Base-by-base conservation (phyloP, 345 rosid species). In the Moringa oleifera region DNA sequence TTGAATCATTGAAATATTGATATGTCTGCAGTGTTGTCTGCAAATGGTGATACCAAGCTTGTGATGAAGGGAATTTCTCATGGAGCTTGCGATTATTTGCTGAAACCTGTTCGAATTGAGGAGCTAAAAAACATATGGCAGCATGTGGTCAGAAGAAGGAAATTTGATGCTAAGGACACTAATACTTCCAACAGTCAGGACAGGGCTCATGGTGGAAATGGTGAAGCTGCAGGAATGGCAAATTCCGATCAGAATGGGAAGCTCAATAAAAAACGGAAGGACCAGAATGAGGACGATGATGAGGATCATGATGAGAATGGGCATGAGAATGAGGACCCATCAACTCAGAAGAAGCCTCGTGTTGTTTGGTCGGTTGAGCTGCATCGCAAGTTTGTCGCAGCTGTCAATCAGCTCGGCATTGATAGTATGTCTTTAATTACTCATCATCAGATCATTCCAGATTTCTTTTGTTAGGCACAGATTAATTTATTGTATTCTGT, bases 61-160 rank as follows among this genome's bases (percentile, higher is more conserved):
- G 97, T 91, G 28, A 87, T 85, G 87, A 89, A 89, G 60, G 99
- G 97, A 64, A 76, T 94, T 49, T 80, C 81, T 53, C 99, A 94
- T 69, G 97, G 99, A 6, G 99, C 97, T 62, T 90, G 92, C 69
- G 97, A 90, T 57, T 94, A 94, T 79, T 68, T 94, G 71, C 70
- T 91, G 53, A 94, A 94, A 69, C 99, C 99, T 7, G 90, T 91
- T 65, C 81, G 97, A 71, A 70, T 87, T 23, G 96, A 94, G 80
- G 96, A 86, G 80, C 72, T 91, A 53, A 84, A 85, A 67, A 94
- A 91, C 77, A 91, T 94, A 72, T 94, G 96, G 96, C 99, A 94
- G 68, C 99, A 94, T 73, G 86, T 94, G 2, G 77, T 88, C 53
- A 79, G 99, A 78, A 86, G 74, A 71, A 82, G 68, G 76, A 88